A percentile compares a stretch with the other conserved stretches of the same genome.
Evolutionary conservation across 345 rosid species (phyloP).

Genomic region (Abelmoschus esculentus): DNA sequence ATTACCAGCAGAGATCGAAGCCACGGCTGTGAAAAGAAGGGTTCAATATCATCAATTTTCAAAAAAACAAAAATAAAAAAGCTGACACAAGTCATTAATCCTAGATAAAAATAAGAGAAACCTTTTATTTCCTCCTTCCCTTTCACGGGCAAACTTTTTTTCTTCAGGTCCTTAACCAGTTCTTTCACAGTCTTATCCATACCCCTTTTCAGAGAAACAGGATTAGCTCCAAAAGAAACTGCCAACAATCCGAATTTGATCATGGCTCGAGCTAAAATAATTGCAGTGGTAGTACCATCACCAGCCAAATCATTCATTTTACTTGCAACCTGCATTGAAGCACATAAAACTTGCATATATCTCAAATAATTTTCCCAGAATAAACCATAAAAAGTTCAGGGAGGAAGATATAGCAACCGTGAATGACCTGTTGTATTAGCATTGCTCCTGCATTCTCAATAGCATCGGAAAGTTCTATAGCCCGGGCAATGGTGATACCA

Average conservation of each 20-base stretch:
- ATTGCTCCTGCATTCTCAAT: constrained; percentile 75
- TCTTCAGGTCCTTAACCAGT: constrained; percentile 40
- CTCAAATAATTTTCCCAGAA: neutral
- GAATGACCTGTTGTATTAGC: constrained; percentile 84
- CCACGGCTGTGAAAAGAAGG: constrained; percentile 57
- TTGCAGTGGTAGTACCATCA: constrained; percentile 86
- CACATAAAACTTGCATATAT: constrained; percentile 12
- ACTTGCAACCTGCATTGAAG: constrained; percentile 57
- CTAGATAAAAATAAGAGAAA: constrained; percentile 6
- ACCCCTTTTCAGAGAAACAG: constrained; percentile 61
- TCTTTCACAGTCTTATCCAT: constrained; percentile 55
- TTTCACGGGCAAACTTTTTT: constrained; percentile 51
- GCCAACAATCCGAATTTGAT: constrained; percentile 64
- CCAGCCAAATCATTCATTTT: constrained; percentile 83
- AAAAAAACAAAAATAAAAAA: neutral
- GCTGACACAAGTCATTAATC: neutral
- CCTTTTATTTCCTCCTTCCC: constrained; percentile 68
- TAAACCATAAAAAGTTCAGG: constrained; percentile 8
- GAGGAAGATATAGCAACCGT: constrained; percentile 39
- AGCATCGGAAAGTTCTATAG: constrained; percentile 67
- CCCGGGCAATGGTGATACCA: constrained; percentile 71
- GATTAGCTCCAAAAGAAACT: constrained; percentile 76
- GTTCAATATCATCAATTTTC: neutral
- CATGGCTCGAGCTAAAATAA: constrained; percentile 73
- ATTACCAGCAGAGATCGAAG: constrained; percentile 84